phyloP scores from a whole-genome alignment of 2,329 filamentous ascomycete genomes.

The Penicillium brasilianum region DNA sequence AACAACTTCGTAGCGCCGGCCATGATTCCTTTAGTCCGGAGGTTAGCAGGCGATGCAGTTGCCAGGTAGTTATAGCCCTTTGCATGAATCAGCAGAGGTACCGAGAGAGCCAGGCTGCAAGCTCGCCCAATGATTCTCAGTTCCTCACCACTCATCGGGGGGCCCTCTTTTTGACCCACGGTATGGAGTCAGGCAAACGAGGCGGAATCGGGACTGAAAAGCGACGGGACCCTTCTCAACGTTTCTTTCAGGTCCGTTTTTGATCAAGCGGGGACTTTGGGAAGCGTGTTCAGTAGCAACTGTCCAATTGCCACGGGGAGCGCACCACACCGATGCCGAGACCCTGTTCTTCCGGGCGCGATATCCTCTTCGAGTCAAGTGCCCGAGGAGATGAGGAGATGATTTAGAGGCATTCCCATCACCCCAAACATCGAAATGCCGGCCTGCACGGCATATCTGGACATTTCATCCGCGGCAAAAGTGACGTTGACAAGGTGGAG shows the following conservation, averaged over 20 bases:
- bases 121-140: neutral
- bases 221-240: neutral
- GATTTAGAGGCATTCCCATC: neutral
- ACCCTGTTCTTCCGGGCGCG: slow-evolving; percentile 14
- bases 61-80: neutral
- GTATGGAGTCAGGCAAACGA: slow-evolving; percentile 1
- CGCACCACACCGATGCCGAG: slow-evolving; percentile 15
- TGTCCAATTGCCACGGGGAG: slow-evolving; percentile 14
- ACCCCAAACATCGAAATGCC: slow-evolving; percentile 7
- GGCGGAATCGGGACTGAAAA: neutral
- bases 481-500: slow-evolving; percentile 2
- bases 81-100: slow-evolving; percentile 4
- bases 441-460: slow-evolving; percentile 8
- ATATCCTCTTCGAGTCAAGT: slow-evolving; percentile 24
- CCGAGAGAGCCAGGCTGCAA: neutral
- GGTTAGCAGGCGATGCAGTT: neutral
- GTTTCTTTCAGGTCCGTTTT: neutral
- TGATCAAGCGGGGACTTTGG: slow-evolving; percentile 20
- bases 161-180: neutral
- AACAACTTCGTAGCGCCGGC: neutral
- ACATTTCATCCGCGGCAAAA: neutral
- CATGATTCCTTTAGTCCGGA: neutral
- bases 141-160: neutral
- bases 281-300: neutral
- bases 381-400: slow-evolving; percentile 18